Base-by-base conservation (phyloP, 2,329 filamentous ascomycete genomes). In the Pseudocercospora fijiensis region DNA sequence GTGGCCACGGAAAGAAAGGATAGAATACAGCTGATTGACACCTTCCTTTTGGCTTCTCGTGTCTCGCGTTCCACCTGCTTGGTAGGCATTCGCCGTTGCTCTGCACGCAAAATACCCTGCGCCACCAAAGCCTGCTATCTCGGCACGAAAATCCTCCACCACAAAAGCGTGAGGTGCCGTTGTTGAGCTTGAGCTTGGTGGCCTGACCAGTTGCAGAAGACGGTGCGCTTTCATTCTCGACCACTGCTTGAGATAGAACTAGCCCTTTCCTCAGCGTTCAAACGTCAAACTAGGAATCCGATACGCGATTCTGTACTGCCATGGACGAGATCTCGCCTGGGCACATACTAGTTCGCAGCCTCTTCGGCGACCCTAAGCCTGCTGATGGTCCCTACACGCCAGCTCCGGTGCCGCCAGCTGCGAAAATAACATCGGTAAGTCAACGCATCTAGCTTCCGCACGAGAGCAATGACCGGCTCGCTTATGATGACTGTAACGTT, bases 381-480 rank as follows among this genome's bases (percentile, higher is more conserved):
- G 55, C 55, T 30, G 33, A 59, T 27, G 45, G 45, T 20, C 45
- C 45, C 20, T 49, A 49, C 22, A 59, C 45, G 20, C 65, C 55
- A 43, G 65, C 60, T 24, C 41, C n/a, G 4, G 61, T 65, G n/a
- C 60, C 64, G 41, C 45, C 62, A 16, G 60, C 52, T n/a, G 60
- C 57, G 51, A 53, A 63, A 20, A 51, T 65, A 20, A 43, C 55
- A 49, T 65, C 64, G 52, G 60, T 65, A 63, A 55, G 64, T n/a
- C 20, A 20, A 13, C 41, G 24, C 24, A 28, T 41, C 22, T 57
- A 27, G 33, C 16, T 5, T 9, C 51, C 26, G 13, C 55, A 22
- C 13, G 26, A 47, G 9, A 26, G 33, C 28, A 28, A 30, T 57
- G 33, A 58, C 53, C 26, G 22, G 8, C 41, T 37, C 52, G 26